Base-by-base conservation (phyloP, 495 filamentous ascomycete genomes). In the Hypoxylon rickii region DNA sequence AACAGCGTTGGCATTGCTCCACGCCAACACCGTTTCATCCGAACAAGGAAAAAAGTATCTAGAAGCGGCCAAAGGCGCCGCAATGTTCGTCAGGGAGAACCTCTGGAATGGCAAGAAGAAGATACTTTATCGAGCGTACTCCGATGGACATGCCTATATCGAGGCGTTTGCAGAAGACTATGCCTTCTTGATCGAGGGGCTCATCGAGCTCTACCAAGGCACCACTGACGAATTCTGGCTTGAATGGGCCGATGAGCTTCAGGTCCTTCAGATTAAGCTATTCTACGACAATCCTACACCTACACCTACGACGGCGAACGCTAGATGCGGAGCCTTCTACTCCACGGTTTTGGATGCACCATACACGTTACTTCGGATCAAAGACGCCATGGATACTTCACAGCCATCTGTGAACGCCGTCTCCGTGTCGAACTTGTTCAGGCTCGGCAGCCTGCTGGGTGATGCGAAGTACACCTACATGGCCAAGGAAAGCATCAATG, bases 141-240 rank as follows among this genome's bases (percentile, higher is more conserved):
- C 86, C 21, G 84, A 92, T 57, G 88, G 86, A 11, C 68, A 63
- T 75, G 88, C 89, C 19, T 79, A 87, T 29, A 88, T 86, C 0
- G 77, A 77, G 3, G 94, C 83, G 1, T 96, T 97, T 70, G 92
- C 92, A 3, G 94, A 98, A 58, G 94, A 98, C 69, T 98, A 97
- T 69, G 92, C 94, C 2, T 96, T 89, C 70, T 64, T 97, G 44
- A 90, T 92, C 41, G 81, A 85, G 20, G 95, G 92, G 0, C 76
- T 97, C 15, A 76, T 97, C 42, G 86, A 94, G 58, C 79, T 98
- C 53, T 96, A 96, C 65, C 87, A 96, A 70, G 83, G 88, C 4
- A 96, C 92, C 0, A 89, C 90, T 59, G 86, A 96, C 32, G 87
- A 88, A 55, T 71, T 73, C 53, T 93, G 88, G 73, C 79, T 97